phyloP scores from a whole-genome alignment of 805 yeast genomes.

The Alloascoidea hylecoeti region DNA sequence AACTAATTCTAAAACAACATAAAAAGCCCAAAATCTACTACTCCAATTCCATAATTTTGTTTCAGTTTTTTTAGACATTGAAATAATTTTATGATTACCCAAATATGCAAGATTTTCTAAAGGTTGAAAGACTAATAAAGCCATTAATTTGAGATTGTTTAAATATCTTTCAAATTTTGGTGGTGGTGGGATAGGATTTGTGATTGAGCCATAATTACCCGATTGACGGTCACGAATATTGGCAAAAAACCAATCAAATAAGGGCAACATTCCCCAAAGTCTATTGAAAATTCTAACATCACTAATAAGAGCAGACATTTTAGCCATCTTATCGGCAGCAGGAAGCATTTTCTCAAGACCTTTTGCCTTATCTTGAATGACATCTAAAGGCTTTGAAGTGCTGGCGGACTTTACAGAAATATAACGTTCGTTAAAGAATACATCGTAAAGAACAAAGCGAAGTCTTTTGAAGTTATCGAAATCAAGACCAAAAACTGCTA shows the following conservation, averaged over 20 bases:
- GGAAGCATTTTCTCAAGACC: not conserved
- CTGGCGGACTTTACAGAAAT: not conserved
- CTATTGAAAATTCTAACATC: conserved; percentile 22
- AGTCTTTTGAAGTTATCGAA: not conserved
- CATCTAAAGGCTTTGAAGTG: not conserved
- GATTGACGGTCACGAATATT: not conserved
- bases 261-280: conserved; percentile 19
- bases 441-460: not conserved
- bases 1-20: conserved; percentile 20
- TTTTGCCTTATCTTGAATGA: not conserved
- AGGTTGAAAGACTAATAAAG: conserved; percentile 21
- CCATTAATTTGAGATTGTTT: conserved; percentile 19
- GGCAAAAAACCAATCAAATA: conserved; percentile 19
- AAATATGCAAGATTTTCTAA: conserved; percentile 25
- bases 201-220: not conserved
- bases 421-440: not conserved
- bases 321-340: not conserved
- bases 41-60: conserved; percentile 20
- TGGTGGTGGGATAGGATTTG: not conserved
- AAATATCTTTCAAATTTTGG: conserved; percentile 6
- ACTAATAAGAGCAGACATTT: conserved; percentile 12
- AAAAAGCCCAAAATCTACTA: conserved; percentile 22
- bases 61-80: conserved; percentile 13
- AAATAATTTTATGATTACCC: conserved; percentile 19
- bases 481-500: not conserved